Evolutionary conservation across 2,329 filamentous ascomycete species (phyloP).

Genomic region (Hypomyces perniciosus): DNA sequence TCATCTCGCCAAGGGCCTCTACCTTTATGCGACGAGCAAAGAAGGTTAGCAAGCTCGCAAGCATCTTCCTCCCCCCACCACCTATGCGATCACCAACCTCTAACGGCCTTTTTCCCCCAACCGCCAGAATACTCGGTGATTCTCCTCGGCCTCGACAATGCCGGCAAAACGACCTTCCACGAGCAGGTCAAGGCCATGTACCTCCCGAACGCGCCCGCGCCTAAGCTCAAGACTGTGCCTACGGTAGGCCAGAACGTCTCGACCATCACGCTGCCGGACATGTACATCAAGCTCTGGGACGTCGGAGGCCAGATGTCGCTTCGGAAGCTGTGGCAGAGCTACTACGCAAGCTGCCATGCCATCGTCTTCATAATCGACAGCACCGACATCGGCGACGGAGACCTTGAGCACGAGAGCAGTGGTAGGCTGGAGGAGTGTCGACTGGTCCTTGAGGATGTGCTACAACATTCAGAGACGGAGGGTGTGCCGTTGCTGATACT

Average conservation of each 20-base stretch:
- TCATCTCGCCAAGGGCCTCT: conserved; percentile 90
- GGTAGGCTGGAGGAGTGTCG: conserved; percentile 81
- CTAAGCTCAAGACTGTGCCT: conserved; percentile 79
- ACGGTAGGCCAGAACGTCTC: conserved; percentile 97
- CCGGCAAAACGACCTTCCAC: conserved; percentile 96
- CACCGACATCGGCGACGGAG: conserved; percentile 83
- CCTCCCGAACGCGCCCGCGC: conserved; percentile 55
- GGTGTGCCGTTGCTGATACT: conserved; percentile 88
- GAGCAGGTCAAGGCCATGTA: conserved; percentile 92
- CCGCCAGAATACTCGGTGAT: conserved; percentile 87
- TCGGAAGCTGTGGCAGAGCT: conserved; percentile 89
- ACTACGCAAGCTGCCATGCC: conserved; percentile 89
- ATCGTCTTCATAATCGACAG: conserved; percentile 98
- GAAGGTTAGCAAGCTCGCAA: conserved; percentile 55
- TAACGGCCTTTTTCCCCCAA: neutral
- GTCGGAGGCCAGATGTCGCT: conserved; percentile 89
- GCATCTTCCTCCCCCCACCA: conserved; percentile 6
- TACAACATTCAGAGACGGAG: conserved; percentile 80
- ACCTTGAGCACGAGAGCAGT: conserved; percentile 46
- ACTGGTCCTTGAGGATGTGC: conserved; percentile 80
- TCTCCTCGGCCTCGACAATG: conserved; percentile 94
- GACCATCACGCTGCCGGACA: conserved; percentile 82
- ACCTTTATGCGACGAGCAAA: conserved; percentile 93
- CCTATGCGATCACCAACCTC: conserved; percentile 1
- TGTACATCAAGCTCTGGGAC: conserved; percentile 99